Conservation (phyloP, 352 stramenopile genomes). For the Globisporangium paroecandrum region DNA sequence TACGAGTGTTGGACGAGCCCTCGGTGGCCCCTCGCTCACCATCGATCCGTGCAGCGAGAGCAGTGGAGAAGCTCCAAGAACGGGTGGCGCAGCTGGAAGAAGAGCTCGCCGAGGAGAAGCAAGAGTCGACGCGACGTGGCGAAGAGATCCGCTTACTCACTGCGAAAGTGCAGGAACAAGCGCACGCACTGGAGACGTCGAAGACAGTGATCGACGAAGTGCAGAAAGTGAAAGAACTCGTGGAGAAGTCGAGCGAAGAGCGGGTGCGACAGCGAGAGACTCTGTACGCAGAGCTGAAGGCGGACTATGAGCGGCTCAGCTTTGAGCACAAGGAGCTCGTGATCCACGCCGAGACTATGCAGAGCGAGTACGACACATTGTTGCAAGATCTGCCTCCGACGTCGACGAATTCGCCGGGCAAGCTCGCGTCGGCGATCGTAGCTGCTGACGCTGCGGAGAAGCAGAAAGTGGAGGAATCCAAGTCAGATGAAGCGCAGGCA, state of each 20-base stretch:
- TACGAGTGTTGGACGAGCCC: conserved; percentile 2
- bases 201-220: conserved; percentile 62
- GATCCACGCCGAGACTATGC: conserved; percentile 75
- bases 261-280: conserved; percentile 63
- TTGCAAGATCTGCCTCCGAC: conserved; percentile 50
- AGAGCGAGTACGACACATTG: conserved; percentile 64
- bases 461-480: conserved; percentile 21
- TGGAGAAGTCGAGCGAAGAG: conserved; percentile 61
- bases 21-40: conserved; percentile 26
- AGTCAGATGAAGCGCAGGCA: conserved; percentile 17
- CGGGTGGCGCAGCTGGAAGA: conserved; percentile 69
- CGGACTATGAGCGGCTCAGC: conserved; percentile 72
- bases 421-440: conserved; percentile 30
- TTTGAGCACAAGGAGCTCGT: conserved; percentile 82
- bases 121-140: conserved; percentile 65
- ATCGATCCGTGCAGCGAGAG: conserved; percentile 49
- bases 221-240: conserved; percentile 62
- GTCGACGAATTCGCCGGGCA: conserved; percentile 30
- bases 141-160: conserved; percentile 74
- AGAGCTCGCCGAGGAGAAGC: conserved; percentile 75
- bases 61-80: conserved; percentile 70
- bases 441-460: conserved; percentile 32
- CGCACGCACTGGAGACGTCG: conserved; percentile 51
- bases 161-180: conserved; percentile 62
- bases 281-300: conserved; percentile 47